Percentiles rank a stretch among this genome's conserved stretches.
These are phyloP conservation scores for Stemphylium beticola DNA, from an alignment of 2,329 filamentous ascomycete species.

Conservation along the genomic window DNA sequence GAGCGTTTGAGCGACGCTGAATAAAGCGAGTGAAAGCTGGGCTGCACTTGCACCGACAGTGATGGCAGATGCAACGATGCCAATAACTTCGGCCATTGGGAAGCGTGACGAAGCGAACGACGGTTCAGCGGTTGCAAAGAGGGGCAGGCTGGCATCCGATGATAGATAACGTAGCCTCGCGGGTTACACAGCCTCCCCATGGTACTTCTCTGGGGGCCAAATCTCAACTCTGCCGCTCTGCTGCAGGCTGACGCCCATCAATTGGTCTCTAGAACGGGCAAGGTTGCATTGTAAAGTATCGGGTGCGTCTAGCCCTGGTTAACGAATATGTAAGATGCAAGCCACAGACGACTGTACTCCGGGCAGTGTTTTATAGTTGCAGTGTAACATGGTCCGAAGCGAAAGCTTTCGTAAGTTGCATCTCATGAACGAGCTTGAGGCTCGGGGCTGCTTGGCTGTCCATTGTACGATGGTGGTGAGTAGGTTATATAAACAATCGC, in stretches of 20 bases:
- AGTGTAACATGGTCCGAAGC: background rate
- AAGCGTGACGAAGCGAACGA: background rate
- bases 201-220: background rate
- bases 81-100: constrained; percentile 14
- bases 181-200: constrained; percentile 15
- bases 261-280: background rate
- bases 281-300: background rate
- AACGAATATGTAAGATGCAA: background rate
- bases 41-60: constrained; percentile 23
- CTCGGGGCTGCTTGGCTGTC: background rate
- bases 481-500: too few species aligned
- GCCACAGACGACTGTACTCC: background rate
- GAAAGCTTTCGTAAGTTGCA: background rate
- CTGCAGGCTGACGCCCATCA: constrained; percentile 1
- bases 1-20: constrained; percentile 20
- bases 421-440: background rate
- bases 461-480: background rate
- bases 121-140: background rate
- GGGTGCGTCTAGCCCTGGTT: background rate
- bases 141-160: background rate
- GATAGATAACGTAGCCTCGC: background rate
- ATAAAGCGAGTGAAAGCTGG: constrained; percentile 24
- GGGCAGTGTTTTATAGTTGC: background rate
- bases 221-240: constrained; percentile 1
- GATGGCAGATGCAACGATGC: constrained; percentile 14